Conservation (phyloP, 169 alveolate genomes). For the Eimeria maxima region DNA sequence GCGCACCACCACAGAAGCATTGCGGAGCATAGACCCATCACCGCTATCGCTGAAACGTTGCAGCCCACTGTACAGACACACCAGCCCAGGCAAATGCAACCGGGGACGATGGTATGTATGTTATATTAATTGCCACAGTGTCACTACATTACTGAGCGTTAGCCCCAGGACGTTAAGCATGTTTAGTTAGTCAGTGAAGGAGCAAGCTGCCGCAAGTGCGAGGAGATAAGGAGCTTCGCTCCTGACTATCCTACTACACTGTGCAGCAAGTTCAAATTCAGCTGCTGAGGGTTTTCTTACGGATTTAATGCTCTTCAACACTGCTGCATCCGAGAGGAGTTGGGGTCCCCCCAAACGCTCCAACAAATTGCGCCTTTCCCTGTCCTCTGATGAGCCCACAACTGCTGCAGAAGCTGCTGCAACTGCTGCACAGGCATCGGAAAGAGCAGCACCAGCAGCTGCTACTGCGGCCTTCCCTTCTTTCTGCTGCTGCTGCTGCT, state of each 20-base stretch:
- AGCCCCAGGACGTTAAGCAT: too few species aligned
- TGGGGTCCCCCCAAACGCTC: conserved; percentile 22
- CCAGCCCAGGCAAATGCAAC: neutral
- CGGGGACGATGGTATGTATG: too few species aligned
- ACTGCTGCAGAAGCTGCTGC: conserved; percentile 65
- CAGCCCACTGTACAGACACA: neutral
- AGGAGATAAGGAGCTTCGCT: too few species aligned
- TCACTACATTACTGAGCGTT: too few species aligned
- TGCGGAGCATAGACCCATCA: neutral
- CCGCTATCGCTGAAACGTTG: neutral
- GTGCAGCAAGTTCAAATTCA: too few species aligned
- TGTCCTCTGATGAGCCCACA: conserved; percentile 32
- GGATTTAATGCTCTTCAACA: neutral
- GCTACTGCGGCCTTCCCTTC: conserved; percentile 83
- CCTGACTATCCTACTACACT: too few species aligned
- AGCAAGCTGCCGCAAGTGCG: too few species aligned
- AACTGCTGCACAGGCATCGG: conserved; percentile 68
- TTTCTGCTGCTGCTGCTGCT: conserved; percentile 69
- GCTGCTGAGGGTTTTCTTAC: neutral
- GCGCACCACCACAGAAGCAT: neutral
- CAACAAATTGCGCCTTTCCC: neutral
- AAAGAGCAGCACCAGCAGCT: neutral
- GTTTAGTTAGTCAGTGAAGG: too few species aligned
- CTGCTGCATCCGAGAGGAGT: neutral
- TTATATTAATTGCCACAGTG: too few species aligned